Base-by-base conservation (phyloP, 345 rosid species). In the Gossypium australe region DNA sequence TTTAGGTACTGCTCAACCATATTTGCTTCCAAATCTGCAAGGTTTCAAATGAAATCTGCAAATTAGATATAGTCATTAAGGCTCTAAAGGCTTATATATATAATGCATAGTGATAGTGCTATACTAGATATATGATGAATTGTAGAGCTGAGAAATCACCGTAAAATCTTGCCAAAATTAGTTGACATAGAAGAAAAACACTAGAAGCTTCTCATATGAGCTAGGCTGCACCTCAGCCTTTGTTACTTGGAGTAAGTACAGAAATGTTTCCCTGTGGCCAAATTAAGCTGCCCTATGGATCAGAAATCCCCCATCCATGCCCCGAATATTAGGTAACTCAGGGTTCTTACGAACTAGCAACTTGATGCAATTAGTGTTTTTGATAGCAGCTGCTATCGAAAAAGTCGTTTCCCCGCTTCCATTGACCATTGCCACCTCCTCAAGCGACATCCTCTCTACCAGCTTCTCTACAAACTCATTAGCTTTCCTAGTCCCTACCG, bases 401-500 rank as follows among this genome's bases (percentile, higher is more conserved):
- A 71, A 72, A 13, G 45, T 76, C 2, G 72, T 77, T 2, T 17
- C 27, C 10, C 58, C 60, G 6, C 18, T 27, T 16, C 47, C 18
- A 47, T 77, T 67, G 7, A 4, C 1, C 60, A 72, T 12, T 0
- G 13, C 53, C 17, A 58, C 22, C 2, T 44, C 66, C 2, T 57
- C 75, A 1, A 55, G 34, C 0, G 75, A 27, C 65, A 72, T 43
- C 2, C 14, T 22, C 1, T 72, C 9, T 2, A 72, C 13, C 34
- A 72, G 51, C 67, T 72, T 58, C 66, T 58, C 18, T 5, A 72
- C 75, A 2, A 72, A 72, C 2, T 72, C 52, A 11, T 34, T 57
- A 4, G 67, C 24, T 9, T 27, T 72, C 10, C 53, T 16, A 2
- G 72, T 25, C 2, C 47, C 67, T 2, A 73, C 62, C 2, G 70